phyloP scores from a whole-genome alignment of 306 rosid species.

The Rosa chinensis region DNA sequence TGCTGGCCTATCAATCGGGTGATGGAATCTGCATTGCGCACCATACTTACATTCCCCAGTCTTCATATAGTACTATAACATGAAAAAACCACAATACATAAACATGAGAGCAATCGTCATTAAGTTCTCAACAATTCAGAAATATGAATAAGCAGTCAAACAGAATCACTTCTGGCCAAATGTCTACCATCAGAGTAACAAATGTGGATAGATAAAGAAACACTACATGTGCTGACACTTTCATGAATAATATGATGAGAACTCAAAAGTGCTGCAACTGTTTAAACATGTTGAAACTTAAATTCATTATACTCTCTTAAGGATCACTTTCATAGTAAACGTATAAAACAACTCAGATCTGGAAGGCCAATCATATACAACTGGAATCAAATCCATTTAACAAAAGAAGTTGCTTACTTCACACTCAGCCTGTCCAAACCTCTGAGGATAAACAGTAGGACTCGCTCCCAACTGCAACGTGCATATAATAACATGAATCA shows the following conservation, averaged over 20 bases:
- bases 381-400: not conserved
- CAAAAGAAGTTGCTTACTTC: slow-evolving; percentile 55
- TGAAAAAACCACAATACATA: not conserved
- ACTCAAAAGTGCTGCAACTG: not conserved
- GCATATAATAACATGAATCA: slow-evolving; percentile 34
- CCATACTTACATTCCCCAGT: slow-evolving; percentile 85
- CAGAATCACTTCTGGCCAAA: not conserved
- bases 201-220: not conserved
- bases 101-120: not conserved
- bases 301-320: not conserved
- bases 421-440: slow-evolving; percentile 87
- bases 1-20: slow-evolving; percentile 82
- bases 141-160: not conserved
- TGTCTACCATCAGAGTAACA: not conserved
- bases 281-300: not conserved
- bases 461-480: slow-evolving; percentile 59
- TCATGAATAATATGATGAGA: not conserved
- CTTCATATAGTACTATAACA: slow-evolving; percentile 84
- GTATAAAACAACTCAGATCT: not conserved
- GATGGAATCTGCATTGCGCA: slow-evolving; percentile 86
- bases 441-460: slow-evolving; percentile 72
- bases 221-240: not conserved
- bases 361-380: not conserved
- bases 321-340: not conserved
- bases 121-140: not conserved